A percentile compares a stretch with the other conserved stretches of the same genome.
These are phyloP conservation scores for Galeopsis tetrahit DNA, from an alignment of 257 asterid species.

Conservation along the genomic window DNA sequence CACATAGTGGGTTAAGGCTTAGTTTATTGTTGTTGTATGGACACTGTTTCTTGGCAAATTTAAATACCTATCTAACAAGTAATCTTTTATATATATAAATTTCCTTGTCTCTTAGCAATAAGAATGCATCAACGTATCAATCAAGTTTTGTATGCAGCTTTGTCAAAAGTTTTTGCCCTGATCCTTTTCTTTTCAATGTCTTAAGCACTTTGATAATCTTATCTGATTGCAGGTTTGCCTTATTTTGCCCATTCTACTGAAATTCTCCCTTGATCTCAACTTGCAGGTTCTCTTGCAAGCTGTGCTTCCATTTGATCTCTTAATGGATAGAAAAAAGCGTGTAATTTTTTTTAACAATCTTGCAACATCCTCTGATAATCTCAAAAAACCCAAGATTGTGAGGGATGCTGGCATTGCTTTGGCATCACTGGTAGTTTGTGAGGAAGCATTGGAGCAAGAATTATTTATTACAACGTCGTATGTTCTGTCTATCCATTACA, in stretches of 20 bases:
- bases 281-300: conserved; percentile 92
- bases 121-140: neutral
- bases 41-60: conserved; percentile 9
- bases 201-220: conserved; percentile 25
- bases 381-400: conserved; percentile 71
- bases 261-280: conserved; percentile 24
- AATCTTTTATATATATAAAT: neutral
- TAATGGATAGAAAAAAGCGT: conserved; percentile 78
- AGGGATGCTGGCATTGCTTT: conserved; percentile 90
- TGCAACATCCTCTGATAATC: conserved; percentile 51
- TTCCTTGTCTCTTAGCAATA: neutral
- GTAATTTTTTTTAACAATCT: conserved; percentile 57
- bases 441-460: conserved; percentile 95
- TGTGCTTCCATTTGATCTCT: conserved; percentile 92
- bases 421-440: conserved; percentile 90
- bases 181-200: conserved; percentile 11
- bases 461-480: conserved; percentile 93
- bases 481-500: conserved; percentile 39
- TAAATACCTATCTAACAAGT: conserved; percentile 3
- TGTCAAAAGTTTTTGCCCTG: neutral
- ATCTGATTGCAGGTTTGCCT: conserved; percentile 26
- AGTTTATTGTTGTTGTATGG: neutral
- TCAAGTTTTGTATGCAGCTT: conserved; percentile 6
- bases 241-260: conserved; percentile 23
- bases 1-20: neutral